phyloP scores from a whole-genome alignment of 768 basidiomycete genomes.

The Chalciporus chontae region DNA sequence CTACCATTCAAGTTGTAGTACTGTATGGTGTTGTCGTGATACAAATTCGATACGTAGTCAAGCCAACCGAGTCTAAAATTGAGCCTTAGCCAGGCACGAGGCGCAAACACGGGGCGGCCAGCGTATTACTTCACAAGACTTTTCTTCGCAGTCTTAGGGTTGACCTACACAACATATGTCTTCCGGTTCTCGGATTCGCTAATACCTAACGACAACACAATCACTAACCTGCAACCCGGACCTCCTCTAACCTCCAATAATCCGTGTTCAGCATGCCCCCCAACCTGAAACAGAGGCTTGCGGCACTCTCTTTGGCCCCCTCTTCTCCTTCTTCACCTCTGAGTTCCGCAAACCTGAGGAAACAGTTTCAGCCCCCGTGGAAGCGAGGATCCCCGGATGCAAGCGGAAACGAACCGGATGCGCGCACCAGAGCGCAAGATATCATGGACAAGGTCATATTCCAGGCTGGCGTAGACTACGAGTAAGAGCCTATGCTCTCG shows the following conservation, averaged over 20 bases:
- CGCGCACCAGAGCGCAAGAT: conserved; percentile 51
- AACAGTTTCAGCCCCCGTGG: conserved; percentile 54
- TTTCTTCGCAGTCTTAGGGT: conserved; percentile 4
- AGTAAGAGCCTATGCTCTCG: conserved; percentile 48
- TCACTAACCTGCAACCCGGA: background rate
- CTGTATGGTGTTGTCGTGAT: too few species aligned
- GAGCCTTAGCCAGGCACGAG: background rate
- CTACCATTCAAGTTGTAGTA: too few species aligned
- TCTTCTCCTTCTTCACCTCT: conserved; percentile 45
- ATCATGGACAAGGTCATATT: conserved; percentile 74
- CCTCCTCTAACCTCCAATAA: background rate
- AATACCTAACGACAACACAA: background rate
- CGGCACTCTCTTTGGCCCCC: conserved; percentile 53
- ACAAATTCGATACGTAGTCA: conserved; percentile 2
- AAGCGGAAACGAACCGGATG: conserved; percentile 25
- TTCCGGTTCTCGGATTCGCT: background rate
- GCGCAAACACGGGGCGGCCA: conserved; percentile 6
- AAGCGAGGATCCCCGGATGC: conserved; percentile 35
- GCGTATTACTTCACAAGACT: background rate
- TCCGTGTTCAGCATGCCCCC: conserved; percentile 24
- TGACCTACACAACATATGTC: conserved; percentile 12
- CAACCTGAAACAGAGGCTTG: conserved; percentile 63
- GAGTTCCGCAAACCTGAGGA: conserved; percentile 22
- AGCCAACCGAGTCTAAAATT: conserved; percentile 1
- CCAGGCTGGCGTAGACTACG: conserved; percentile 87